Conservation (phyloP, 192 early-diverging fungal genomes). For the Coemansia sp. region DNA sequence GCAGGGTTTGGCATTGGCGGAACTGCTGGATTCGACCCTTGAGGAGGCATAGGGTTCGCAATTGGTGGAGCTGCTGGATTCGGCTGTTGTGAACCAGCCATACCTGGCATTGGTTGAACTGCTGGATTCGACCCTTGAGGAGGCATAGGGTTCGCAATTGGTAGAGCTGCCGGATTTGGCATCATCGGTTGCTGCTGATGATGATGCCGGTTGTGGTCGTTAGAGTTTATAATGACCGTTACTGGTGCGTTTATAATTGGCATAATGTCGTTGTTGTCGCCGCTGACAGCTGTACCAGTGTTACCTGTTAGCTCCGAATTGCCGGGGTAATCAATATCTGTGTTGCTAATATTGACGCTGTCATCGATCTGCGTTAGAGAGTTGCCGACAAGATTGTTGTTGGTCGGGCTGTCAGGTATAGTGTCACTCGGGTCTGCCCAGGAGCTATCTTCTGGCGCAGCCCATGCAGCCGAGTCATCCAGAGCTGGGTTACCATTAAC, state of each 20-base stretch:
- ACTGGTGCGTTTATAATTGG: conserved; percentile 54
- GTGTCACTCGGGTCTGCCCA: too few relatives aligned
- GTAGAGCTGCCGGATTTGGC: neutral
- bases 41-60: neutral
- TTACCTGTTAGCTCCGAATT: conserved; percentile 43
- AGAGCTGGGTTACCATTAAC: too few relatives aligned
- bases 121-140: neutral
- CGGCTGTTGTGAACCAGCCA: neutral
- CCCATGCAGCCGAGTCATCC: too few relatives aligned
- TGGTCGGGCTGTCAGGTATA: neutral
- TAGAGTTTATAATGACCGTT: conserved; percentile 44
- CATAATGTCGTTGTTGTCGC: conserved; percentile 50
- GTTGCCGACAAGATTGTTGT: conserved; percentile 40
- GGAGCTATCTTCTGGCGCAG: too few relatives aligned
- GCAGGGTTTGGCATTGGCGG: neutral
- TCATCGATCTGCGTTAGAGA: conserved; percentile 37
- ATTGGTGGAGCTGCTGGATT: neutral
- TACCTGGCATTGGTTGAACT: neutral
- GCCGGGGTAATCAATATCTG: conserved; percentile 33
- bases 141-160: neutral
- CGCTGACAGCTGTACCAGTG: conserved; percentile 46
- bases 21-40: neutral
- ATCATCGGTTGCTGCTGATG: neutral
- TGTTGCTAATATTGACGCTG: conserved; percentile 27
- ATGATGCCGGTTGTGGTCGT: conserved; percentile 2